Evolutionary conservation across 2,329 filamentous ascomycete species (phyloP), one percentile per base, ranked within the genome.

Genomic region (Xylaria sp.): DNA sequence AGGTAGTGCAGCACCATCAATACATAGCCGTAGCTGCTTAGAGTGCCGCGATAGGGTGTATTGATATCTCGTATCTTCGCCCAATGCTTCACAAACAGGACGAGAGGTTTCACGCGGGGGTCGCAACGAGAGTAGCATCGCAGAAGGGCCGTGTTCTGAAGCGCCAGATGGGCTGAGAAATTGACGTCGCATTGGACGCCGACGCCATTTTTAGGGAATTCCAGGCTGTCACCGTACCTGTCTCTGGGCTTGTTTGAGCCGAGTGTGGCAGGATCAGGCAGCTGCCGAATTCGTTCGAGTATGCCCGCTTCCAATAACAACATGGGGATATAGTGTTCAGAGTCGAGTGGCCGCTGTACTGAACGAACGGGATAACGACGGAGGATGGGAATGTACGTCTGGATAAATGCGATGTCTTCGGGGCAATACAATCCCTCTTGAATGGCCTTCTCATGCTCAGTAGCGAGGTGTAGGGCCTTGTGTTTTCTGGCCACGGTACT

Each of bases 121-220:
- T 97, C 92, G 18, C 88, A 90, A 58, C 84, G 82, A 1, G 89
- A 88, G 74, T 97, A 97, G 72, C 90, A 93, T 46, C 89, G 85
- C 35, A 97, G 81, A 46, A 97, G 83, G 39, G 84, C 77, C 0
- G 92, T 95, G 72, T 96, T 96, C 65, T 94, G 88, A 2, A 96
- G 79, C 1, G 88, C 91, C 2, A 96, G 82, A 50, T 90, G 85
- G 16, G 92, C 92, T 1, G 89, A 89, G 71, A 96, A 96, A 73
- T 96, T 96, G 78, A 97, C 91, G 70, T 96, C 91, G 71, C 90
- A 94, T 71, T 92, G 90, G 11, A 93, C 89, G n/a, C 91, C 91
- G 34, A 88, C 83, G 3, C 87, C 87, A 7, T 79, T 78, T 69
- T 90, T 90, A 4, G 90, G 89, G 59, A 93, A 93, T 71, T 94